These are phyloP conservation scores for Venturia effusa DNA, from an alignment of 2,329 filamentous ascomycete genomes.

Conservation along the genomic window DNA sequence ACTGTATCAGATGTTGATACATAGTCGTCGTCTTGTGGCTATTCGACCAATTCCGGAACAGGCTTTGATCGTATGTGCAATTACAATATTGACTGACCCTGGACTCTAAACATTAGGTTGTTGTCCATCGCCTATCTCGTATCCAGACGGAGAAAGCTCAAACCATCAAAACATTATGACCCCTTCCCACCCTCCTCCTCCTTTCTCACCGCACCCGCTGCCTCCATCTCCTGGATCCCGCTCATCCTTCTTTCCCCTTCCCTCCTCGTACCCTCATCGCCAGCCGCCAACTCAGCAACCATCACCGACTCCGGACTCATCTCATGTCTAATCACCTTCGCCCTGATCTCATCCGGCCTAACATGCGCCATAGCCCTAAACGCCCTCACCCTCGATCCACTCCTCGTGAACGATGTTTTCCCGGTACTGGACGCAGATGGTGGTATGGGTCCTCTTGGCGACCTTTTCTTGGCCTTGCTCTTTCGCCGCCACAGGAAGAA, in stretches of 20 bases:
- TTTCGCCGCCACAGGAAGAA: neutral
- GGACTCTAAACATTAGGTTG: too few species aligned
- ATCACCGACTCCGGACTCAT: neutral
- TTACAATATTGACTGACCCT: too few species aligned
- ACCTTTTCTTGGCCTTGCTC: neutral
- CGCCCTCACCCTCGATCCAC: neutral
- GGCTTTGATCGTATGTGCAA: too few species aligned
- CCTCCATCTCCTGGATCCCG: neutral
- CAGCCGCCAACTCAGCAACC: neutral
- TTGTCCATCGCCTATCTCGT: too few species aligned
- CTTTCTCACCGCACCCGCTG: neutral
- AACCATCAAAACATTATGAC: neutral
- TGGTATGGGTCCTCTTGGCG: too few species aligned
- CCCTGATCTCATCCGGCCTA: neutral
- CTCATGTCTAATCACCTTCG: neutral
- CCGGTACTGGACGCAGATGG: neutral
- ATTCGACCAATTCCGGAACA: too few species aligned
- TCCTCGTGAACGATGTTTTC: neutral
- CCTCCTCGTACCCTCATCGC: neutral
- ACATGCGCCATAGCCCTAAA: neutral
- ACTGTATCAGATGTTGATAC: too few species aligned
- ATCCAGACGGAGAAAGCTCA: too few species aligned
- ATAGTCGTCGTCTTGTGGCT: too few species aligned
- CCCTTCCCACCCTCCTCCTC: neutral
- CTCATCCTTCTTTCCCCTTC: neutral